Evolutionary conservation across 2,329 filamentous ascomycete genomes (phyloP).

Genomic region (Phaeoacremonium minimum): DNA sequence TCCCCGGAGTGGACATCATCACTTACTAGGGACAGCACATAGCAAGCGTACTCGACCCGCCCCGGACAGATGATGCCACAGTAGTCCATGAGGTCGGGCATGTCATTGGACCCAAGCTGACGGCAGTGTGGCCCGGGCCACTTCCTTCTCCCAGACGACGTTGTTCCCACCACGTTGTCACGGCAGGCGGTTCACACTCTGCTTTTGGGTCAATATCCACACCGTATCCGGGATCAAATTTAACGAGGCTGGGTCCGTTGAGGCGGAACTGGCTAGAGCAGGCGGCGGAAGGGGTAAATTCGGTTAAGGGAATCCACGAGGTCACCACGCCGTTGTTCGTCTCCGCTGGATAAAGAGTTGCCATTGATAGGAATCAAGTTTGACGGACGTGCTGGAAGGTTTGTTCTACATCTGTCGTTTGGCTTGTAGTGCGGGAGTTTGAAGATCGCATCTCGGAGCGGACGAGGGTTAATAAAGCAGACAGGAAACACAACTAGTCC

Average conservation of each 20-base stretch:
- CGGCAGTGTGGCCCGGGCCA: background rate
- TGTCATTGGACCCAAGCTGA: background rate
- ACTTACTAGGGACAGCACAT: slow-evolving; percentile 2
- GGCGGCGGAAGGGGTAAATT: background rate
- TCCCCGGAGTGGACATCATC: background rate
- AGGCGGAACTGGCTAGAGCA: background rate
- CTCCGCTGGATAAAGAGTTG: background rate
- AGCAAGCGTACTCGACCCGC: background rate
- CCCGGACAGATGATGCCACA: background rate
- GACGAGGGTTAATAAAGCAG: background rate
- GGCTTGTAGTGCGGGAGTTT: background rate
- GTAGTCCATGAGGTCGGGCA: background rate
- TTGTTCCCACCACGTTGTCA: slow-evolving; percentile 1
- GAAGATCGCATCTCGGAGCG: background rate
- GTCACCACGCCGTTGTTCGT: background rate
- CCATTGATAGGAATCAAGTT: background rate
- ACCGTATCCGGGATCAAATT: background rate
- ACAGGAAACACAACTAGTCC: no score
- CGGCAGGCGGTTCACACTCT: background rate
- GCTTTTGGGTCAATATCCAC: background rate
- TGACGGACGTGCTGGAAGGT: background rate
- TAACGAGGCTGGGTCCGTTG: background rate
- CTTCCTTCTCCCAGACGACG: background rate
- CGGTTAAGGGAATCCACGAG: background rate
- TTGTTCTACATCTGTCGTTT: background rate